These are phyloP conservation scores for Acer yangbiense DNA, from an alignment of 345 rosid genomes.

Conservation along the genomic window DNA sequence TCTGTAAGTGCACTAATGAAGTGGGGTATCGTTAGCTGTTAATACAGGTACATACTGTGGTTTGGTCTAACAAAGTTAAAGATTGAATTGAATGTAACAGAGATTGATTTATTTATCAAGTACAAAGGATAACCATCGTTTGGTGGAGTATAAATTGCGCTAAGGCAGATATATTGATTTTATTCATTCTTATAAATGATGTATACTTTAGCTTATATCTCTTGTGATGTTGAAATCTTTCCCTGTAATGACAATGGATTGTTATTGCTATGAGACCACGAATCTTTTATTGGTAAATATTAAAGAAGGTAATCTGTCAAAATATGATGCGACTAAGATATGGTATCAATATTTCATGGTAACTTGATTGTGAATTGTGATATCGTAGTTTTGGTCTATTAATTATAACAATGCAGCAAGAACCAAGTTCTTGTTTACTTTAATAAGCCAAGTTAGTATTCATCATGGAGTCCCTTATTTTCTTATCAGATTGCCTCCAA, in stretches of 20 bases:
- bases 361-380: not conserved
- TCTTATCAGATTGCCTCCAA: not conserved
- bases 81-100: conserved; percentile 36
- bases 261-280: conserved; percentile 6
- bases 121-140: conserved; percentile 16
- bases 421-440: not conserved
- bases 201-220: not conserved
- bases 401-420: not conserved
- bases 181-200: conserved; percentile 2
- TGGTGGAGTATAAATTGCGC: conserved; percentile 18
- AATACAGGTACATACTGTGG: conserved; percentile 44
- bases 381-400: not conserved
- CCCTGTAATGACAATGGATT: not conserved
- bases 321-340: conserved; percentile 15
- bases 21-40: conserved; percentile 38
- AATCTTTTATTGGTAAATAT: conserved; percentile 19
- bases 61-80: conserved; percentile 34
- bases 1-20: conserved; percentile 36
- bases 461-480: not conserved
- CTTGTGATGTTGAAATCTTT: not conserved
- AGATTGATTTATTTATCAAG: conserved; percentile 26
- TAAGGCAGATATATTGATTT: conserved; percentile 17
- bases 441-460: not conserved
- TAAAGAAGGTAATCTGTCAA: conserved; percentile 11
- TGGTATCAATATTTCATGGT: not conserved